These are phyloP conservation scores for Kuraishia cidri DNA, from an alignment of 805 yeast genomes.

Conservation along the genomic window DNA sequence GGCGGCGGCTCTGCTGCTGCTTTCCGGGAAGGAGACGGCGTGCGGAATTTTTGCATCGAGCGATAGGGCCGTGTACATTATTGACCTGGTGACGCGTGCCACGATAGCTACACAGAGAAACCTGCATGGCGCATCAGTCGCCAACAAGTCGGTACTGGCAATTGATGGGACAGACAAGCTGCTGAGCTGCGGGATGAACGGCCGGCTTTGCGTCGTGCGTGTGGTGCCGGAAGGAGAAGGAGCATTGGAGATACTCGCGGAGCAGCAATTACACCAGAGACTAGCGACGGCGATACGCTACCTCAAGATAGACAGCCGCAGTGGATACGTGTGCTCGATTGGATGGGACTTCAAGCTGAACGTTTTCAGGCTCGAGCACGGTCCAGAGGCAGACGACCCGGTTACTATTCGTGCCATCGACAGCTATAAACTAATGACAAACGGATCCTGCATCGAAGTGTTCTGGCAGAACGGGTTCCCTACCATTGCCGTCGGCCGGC, in stretches of 20 bases:
- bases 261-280: conserved; percentile 18
- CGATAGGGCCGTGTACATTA: conserved; percentile 14
- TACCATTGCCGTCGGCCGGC: conserved; percentile 43
- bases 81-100: conserved; percentile 11
- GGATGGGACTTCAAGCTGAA: conserved; percentile 51
- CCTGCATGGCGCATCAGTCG: conserved; percentile 10
- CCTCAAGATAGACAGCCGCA: conserved; percentile 4
- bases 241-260: conserved; percentile 4
- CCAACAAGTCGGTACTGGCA: conserved; percentile 11
- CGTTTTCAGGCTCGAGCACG: conserved; percentile 20
- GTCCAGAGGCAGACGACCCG: conserved; percentile 6
- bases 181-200: conserved; percentile 23
- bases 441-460: conserved; percentile 43
- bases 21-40: conserved; percentile 3
- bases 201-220: conserved; percentile 10
- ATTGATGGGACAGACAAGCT: conserved; percentile 12
- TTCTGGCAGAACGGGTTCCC: conserved; percentile 18
- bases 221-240: conserved; percentile 1
- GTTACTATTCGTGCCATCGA: conserved; percentile 10
- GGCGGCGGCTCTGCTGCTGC: conserved; percentile 5
- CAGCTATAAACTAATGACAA: conserved; percentile 29
- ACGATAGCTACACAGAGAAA: conserved; percentile 5
- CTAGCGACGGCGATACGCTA: conserved; percentile 15
- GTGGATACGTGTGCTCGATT: conserved; percentile 36
- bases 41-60: conserved; percentile 17